Conservation (phyloP, 305 asterid species). For the Ilex paraguariensis region DNA sequence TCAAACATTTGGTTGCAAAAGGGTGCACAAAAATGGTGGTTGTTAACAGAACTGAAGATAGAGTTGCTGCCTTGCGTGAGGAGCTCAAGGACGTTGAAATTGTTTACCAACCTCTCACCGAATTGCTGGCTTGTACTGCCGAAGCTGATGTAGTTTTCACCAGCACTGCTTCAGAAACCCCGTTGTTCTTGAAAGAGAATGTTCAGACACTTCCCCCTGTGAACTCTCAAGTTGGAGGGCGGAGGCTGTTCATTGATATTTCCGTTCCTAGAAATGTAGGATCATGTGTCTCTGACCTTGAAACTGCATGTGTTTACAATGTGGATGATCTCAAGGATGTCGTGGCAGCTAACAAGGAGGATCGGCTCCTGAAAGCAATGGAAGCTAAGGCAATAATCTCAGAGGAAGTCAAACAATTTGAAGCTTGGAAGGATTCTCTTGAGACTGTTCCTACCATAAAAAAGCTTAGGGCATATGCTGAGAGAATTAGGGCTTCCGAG, state of each 20-base stretch:
- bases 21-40: slow-evolving; percentile 73
- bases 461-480: slow-evolving; percentile 80
- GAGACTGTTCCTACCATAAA: slow-evolving; percentile 85
- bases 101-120: slow-evolving; percentile 50
- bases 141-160: slow-evolving; percentile 80
- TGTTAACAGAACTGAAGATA: slow-evolving; percentile 71
- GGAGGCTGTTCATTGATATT: slow-evolving; percentile 70
- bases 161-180: slow-evolving; percentile 62
- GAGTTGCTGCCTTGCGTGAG: slow-evolving; percentile 48
- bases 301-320: slow-evolving; percentile 52
- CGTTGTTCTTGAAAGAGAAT: slow-evolving; percentile 53
- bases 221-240: slow-evolving; percentile 40
- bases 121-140: slow-evolving; percentile 49
- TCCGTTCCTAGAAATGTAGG: slow-evolving; percentile 95
- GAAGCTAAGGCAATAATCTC: slow-evolving; percentile 66
- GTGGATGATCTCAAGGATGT: slow-evolving; percentile 87
- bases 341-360: slow-evolving; percentile 81
- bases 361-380: slow-evolving; percentile 57
- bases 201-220: slow-evolving; percentile 49
- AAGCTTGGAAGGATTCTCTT: slow-evolving; percentile 81
- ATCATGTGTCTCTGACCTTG: slow-evolving; percentile 51
- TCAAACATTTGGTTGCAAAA: slow-evolving; percentile 78
- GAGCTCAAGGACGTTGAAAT: slow-evolving; percentile 69
- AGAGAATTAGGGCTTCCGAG: slow-evolving; percentile 76
- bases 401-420: slow-evolving; percentile 72